Percentiles rank a stretch among this genome's conserved stretches.
These are phyloP conservation scores for Kodamaea laetipori DNA, from an alignment of 805 yeast species.

Conservation along the genomic window DNA sequence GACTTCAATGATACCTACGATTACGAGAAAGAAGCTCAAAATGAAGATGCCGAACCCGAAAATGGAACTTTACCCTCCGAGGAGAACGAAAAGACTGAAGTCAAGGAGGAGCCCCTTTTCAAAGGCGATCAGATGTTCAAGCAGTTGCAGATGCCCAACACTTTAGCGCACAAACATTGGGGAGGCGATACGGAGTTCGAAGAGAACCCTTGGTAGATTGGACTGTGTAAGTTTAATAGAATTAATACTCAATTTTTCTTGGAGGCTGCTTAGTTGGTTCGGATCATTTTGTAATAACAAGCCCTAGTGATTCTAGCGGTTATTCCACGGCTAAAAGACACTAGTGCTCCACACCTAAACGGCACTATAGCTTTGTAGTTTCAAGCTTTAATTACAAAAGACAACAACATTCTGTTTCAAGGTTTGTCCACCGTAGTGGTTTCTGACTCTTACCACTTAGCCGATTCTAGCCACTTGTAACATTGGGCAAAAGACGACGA, in stretches of 20 bases:
- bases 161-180: constrained; percentile 52
- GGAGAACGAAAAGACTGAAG: background rate
- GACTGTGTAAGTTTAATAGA: background rate
- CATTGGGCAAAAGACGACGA: too few species aligned
- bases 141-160: constrained; percentile 49
- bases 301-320: too few species aligned
- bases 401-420: too few species aligned
- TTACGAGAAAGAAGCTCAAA: constrained; percentile 25
- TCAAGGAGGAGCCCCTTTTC: constrained; percentile 18
- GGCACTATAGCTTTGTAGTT: too few species aligned
- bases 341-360: too few species aligned
- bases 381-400: too few species aligned
- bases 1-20: constrained; percentile 35
- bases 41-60: constrained; percentile 24
- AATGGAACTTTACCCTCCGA: constrained; percentile 6
- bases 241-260: background rate
- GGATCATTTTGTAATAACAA: too few species aligned
- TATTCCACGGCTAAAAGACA: too few species aligned
- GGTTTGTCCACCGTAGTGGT: too few species aligned
- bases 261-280: too few species aligned
- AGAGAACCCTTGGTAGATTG: constrained; percentile 63
- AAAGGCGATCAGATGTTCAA: constrained; percentile 53
- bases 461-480: too few species aligned
- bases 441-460: too few species aligned
- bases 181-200: constrained; percentile 51